Conservation (phyloP, 768 basidiomycete genomes). For the Naganishia randhawae region DNA sequence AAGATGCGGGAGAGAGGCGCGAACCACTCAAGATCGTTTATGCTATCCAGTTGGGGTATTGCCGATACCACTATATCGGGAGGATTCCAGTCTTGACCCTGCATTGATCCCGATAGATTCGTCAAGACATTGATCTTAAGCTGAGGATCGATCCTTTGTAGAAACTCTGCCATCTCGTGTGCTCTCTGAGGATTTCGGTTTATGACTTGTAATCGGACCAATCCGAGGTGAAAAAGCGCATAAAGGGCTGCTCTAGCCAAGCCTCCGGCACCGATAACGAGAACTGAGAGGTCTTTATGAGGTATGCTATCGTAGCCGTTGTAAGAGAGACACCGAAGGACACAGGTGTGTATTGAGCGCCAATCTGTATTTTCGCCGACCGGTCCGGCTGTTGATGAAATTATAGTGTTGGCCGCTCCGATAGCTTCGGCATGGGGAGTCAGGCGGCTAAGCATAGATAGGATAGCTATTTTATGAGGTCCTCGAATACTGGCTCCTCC, state of each 20-base stretch:
- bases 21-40: neutral
- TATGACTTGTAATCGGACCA: slow-evolving; percentile 71
- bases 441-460: slow-evolving; percentile 71
- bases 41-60: slow-evolving; percentile 11
- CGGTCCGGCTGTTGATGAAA: slow-evolving; percentile 55
- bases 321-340: slow-evolving; percentile 46
- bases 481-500: slow-evolving; percentile 97
- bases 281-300: slow-evolving; percentile 52
- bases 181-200: slow-evolving; percentile 82
- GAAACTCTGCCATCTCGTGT: slow-evolving; percentile 15
- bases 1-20: slow-evolving; percentile 56
- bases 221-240: slow-evolving; percentile 68
- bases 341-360: slow-evolving; percentile 65
- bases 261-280: slow-evolving; percentile 93
- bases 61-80: slow-evolving; percentile 28
- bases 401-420: slow-evolving; percentile 92
- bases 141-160: slow-evolving; percentile 21
- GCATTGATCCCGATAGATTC: neutral
- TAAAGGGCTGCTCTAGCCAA: slow-evolving; percentile 92
- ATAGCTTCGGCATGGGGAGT: slow-evolving; percentile 77
- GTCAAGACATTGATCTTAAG: slow-evolving; percentile 17
- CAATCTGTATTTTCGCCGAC: slow-evolving; percentile 96
- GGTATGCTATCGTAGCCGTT: slow-evolving; percentile 30
- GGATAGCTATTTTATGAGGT: slow-evolving; percentile 86
- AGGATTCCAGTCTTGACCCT: neutral